Base-by-base conservation (phyloP, 1,284 basidiomycete species). In the Fistulina hepatica region DNA sequence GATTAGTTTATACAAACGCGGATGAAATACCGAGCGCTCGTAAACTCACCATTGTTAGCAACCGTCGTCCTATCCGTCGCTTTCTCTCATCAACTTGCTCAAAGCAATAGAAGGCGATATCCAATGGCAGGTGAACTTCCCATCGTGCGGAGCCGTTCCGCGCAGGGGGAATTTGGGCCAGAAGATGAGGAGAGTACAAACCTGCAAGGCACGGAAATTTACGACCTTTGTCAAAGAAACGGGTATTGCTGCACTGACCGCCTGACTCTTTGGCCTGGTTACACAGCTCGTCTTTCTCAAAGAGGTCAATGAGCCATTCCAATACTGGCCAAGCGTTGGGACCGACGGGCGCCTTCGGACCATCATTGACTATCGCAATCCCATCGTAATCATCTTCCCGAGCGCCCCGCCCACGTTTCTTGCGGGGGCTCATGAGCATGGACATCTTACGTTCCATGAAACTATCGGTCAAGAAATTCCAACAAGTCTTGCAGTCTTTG, bases 251-350 rank as follows among this genome's bases (percentile, higher is more conserved):
- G 22, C 21, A 20, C 10, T 10, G 31, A 33, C 6, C n/a, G n/a
- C 27, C 27, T 12, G 27, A 7, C 6, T 30, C 6, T n/a, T 30
- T 6, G 6, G 27, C n/a, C n/a, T 6, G 6, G 17, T 21, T 27
- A n/a, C n/a, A n/a, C n/a, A n/a, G n/a, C 49, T 80, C 71, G 45
- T 83, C 79, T 46, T 64, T 68, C 51, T 84, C 78, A 44, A 81
- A 78, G 12, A 81, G 43, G 16, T 55, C 48, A n/a, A 84, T 33
- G 2, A 83, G 48, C 74, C 76, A 82, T 17, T 73, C 67, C 15
- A 84, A 60, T 15, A 76, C 52, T 21, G 67, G 64, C 81, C 81
- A 84, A 8, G 78, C 71, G 45, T 73, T 57, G 37, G 68, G 63
- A 20, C 69, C 71, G 20, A 83, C 64, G 33, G 40, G 28, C n/a